Base-by-base conservation (phyloP, 805 yeast genomes). In the Candida methanosorbosa region DNA sequence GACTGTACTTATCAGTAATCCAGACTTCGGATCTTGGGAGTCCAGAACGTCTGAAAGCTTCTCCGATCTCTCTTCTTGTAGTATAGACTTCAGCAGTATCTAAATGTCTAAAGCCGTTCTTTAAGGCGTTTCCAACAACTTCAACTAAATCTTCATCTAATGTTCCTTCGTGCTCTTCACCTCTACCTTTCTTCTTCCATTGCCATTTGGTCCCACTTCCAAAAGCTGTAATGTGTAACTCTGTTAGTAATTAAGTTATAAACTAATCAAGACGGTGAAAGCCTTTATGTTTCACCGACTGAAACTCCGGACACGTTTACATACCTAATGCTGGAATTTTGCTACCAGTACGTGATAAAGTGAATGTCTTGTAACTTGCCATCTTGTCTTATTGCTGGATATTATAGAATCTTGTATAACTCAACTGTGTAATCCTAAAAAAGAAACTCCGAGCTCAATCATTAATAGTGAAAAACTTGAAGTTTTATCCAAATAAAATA, bases 21-120 rank as follows among this genome's bases (percentile, higher is more conserved):
- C 70, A 80, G 12, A 77, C 39, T 51, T 56, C 57, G 35, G 54
- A 70, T 58, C 87, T 66, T 15, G 54, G 49, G 7, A 61, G 41
- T 7, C 68, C 72, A 0, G 68, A 52, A 28, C 55, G 46, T 35
- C 57, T 59, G 29, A 78, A 41, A 0, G 78, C 85, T 26, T 51
- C 63, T 9, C 77, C 81, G 30, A 78, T 68, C 49, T 78, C 86
- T 1, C 48, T 49, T 39, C 75, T 73, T 3, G 84, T 79, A 17
- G 71, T 65, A 53, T 80, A 80, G n/a, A 65, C 58, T 43, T 80
- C 83, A 1, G 86, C 86, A 7, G 81, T 74, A 48, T 79, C 87
- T 30, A 80, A 54, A 50, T 78, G 85, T 30, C 56, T 64, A 53
- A 70, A 74, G 0, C 81, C 81, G 13, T 53, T 50, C 2, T 66